Conservation (phyloP, 2,329 filamentous ascomycete genomes). For the Fusarium sp. region DNA sequence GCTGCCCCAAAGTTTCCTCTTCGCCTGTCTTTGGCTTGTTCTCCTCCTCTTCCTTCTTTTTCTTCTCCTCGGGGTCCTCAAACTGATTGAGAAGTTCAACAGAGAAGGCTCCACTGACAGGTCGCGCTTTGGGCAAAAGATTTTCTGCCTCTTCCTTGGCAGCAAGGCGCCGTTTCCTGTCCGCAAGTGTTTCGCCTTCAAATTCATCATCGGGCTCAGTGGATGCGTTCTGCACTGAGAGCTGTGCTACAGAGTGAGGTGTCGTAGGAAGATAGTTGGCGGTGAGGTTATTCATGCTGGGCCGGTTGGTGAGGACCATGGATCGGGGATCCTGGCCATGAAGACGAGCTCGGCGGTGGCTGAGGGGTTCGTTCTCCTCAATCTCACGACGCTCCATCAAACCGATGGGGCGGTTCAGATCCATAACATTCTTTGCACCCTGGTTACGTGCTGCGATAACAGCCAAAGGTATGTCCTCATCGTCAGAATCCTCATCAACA, state of each 20-base stretch:
- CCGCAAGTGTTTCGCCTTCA: constrained; percentile 74
- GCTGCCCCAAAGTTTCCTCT: constrained; percentile 83
- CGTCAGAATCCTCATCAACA: constrained; percentile 64
- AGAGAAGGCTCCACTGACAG: constrained; percentile 75
- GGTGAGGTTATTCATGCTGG: constrained; percentile 59
- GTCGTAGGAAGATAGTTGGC: constrained; percentile 34
- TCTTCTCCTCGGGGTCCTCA: constrained; percentile 61
- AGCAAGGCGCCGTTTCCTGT: constrained; percentile 73
- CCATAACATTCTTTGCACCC: constrained; percentile 63
- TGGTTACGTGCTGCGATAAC: constrained; percentile 75
- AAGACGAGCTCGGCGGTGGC: constrained; percentile 79
- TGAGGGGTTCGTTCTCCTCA: constrained; percentile 93
- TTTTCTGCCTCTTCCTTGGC: constrained; percentile 62
- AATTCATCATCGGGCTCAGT: constrained; percentile 66
- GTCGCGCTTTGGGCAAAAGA: constrained; percentile 64
- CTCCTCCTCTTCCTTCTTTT: constrained; percentile 52
- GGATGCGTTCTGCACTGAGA: constrained; percentile 38
- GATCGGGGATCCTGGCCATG: constrained; percentile 69
- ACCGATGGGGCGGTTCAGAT: constrained; percentile 75
- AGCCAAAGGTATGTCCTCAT: constrained; percentile 90
- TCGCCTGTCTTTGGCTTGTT: constrained; percentile 57
- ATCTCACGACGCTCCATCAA: constrained; percentile 84
- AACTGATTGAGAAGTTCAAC: constrained; percentile 76
- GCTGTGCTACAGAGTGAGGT: constrained; percentile 26
- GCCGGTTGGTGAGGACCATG: constrained; percentile 52